Base-by-base conservation (phyloP, 2,329 filamentous ascomycete species). In the Botrytis paeoniae region DNA sequence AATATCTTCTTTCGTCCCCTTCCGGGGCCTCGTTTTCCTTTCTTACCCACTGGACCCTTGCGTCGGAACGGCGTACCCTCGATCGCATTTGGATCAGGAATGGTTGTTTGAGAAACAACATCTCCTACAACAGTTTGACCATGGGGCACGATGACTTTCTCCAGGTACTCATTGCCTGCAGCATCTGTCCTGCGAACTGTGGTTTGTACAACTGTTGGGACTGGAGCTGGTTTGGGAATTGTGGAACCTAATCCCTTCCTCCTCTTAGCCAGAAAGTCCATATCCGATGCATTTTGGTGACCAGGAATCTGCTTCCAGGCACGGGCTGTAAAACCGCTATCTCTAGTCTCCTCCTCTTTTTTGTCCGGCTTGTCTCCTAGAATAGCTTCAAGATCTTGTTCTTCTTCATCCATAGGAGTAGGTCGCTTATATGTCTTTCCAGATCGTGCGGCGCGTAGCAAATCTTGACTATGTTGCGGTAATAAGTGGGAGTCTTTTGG, bases 81-180 rank as follows among this genome's bases (percentile, higher is more conserved):
- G 63, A 85, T 81, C 39, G 85, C 85, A 75, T 89, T 88, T 73
- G 90, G 86, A 61, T 87, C 85, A 77, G 90, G 89, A 64, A 89
- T 89, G 45, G 90, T 84, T 9, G 86, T 85, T 57, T 89, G 88
- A 3, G 86, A 86, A 73, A 93, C 88, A 69, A 97, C 91, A 80
- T 97, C 94, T 73, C 94, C 94, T 75, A 95, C 92, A 0, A 97
- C 87, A 8, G 85, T 85, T 80, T 96, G 92, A 0, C 94, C 94
- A 73, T 95, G 92, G 8, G 90, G 88, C 6, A 97, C 87, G 32
- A 93, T 92, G 12, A 96, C 90, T 78, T 97, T 93, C 81, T 96
- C 94, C 2, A 95, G 91, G 74, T 93, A 93, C 16, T 93, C 87
- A 78, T 95, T 95, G 37, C 95, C 95, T 1, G 89, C 89, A 7